phyloP scores from a whole-genome alignment of 805 yeast species.

The Suhomyces kilbournensis region DNA sequence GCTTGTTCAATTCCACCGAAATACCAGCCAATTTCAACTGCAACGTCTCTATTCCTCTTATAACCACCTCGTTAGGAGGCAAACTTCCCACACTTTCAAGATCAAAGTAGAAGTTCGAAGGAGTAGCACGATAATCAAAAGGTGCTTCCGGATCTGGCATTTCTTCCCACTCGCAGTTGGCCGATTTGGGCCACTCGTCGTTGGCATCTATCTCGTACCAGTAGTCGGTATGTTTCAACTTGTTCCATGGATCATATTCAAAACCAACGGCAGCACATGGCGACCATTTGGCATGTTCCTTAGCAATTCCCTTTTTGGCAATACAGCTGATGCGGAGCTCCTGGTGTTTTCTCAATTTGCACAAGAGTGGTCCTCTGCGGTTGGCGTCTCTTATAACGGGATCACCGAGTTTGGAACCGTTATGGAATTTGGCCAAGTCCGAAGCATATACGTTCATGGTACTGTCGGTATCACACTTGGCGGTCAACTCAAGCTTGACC shows the following conservation, averaged over 20 bases:
- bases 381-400: constrained; percentile 82
- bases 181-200: constrained; percentile 89
- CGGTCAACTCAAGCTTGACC: constrained; percentile 80
- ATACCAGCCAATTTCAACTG: constrained; percentile 90
- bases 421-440: constrained; percentile 54
- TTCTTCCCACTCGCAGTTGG: constrained; percentile 94
- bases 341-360: constrained; percentile 89
- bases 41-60: constrained; percentile 77
- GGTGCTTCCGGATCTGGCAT: constrained; percentile 84
- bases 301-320: constrained; percentile 95
- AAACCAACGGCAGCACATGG: constrained; percentile 95
- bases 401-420: constrained; percentile 58
- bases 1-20: constrained; percentile 60
- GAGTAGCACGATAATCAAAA: constrained; percentile 81
- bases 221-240: constrained; percentile 88
- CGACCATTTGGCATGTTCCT: constrained; percentile 98
- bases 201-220: constrained; percentile 93
- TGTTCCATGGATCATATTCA: constrained; percentile 99
- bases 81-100: constrained; percentile 92
- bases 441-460: constrained; percentile 88
- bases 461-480: constrained; percentile 83
- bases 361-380: constrained; percentile 82
- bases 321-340: constrained; percentile 86
- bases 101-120: constrained; percentile 78
- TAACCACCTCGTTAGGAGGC: constrained; percentile 84